Percentiles rank a stretch among this genome's conserved stretches.
Conservation (phyloP, 306 rosid species). For the Cucumis melo region DNA sequence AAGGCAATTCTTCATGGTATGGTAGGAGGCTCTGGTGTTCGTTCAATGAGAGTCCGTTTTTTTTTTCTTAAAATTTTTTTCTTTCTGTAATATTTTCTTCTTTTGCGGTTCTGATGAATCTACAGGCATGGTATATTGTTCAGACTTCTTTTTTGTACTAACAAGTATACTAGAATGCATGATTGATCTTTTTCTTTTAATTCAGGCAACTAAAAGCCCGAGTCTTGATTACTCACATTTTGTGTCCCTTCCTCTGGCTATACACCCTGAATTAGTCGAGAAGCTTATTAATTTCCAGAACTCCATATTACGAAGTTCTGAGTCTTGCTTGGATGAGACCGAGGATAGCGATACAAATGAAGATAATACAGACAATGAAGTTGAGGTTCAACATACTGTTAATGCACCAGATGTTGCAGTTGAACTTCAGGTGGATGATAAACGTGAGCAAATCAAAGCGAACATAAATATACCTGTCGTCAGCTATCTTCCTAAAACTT, state of each 20-base stretch:
- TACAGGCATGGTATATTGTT: background rate
- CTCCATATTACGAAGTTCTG: slow-evolving; percentile 40
- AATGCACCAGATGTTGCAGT: slow-evolving; percentile 42
- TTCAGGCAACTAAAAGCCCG: slow-evolving; percentile 60
- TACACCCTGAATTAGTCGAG: slow-evolving; percentile 70
- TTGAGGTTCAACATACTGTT: slow-evolving; percentile 27
- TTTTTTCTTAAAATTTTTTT: background rate
- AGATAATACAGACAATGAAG: slow-evolving; percentile 27
- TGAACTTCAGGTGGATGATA: slow-evolving; percentile 35
- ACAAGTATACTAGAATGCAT: background rate
- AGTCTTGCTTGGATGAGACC: slow-evolving; percentile 24
- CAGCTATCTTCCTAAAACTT: slow-evolving; percentile 53
- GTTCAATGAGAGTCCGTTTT: background rate
- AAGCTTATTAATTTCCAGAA: slow-evolving; percentile 67
- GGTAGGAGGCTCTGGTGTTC: background rate
- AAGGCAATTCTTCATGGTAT: background rate
- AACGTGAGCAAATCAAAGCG: slow-evolving; percentile 33
- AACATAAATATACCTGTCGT: slow-evolving; percentile 47
- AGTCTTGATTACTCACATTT: slow-evolving; percentile 83
- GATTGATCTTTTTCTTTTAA: background rate
- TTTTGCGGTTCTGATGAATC: background rate
- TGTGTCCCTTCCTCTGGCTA: slow-evolving; percentile 90
- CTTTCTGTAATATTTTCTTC: background rate
- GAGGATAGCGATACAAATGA: slow-evolving; percentile 32
- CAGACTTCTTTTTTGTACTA: background rate